Evolutionary conservation across 2,329 filamentous ascomycete species (phyloP).

Genomic region (Botrytis porri): DNA sequence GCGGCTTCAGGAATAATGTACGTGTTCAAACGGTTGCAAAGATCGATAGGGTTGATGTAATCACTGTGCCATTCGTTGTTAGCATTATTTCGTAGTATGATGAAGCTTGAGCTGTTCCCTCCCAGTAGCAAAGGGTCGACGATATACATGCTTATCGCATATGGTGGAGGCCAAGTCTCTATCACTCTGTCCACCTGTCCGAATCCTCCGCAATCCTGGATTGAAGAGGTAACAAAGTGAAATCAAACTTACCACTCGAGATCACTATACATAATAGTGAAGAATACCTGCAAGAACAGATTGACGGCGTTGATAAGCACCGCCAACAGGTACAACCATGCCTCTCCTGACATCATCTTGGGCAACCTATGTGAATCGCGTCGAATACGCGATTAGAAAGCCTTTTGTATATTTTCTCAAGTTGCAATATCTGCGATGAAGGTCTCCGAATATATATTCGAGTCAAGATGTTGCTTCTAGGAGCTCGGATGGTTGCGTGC

Average conservation of each 20-base stretch:
- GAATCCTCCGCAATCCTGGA: background rate
- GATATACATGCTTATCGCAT: conserved; percentile 6
- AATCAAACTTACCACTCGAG: conserved; percentile 79
- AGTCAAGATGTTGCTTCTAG: conserved; percentile 8
- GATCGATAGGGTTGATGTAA: conserved; percentile 99
- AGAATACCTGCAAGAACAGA: conserved; percentile 99
- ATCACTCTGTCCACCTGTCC: background rate
- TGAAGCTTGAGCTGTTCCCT: background rate
- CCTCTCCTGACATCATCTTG: conserved; percentile 86
- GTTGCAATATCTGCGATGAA: conserved; percentile 2
- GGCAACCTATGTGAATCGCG: conserved; percentile 23
- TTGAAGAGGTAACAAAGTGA: background rate
- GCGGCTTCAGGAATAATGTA: conserved; percentile 99
- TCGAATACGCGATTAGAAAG: conserved; percentile 14
- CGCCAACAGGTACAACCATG: conserved; percentile 95
- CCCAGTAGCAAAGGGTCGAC: background rate
- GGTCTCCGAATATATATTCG: background rate
- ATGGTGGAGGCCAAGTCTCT: background rate
- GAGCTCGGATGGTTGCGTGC: conserved; percentile 15
- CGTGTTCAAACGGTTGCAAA: conserved; percentile 99
- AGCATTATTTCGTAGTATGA: background rate
- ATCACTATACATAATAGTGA: conserved; percentile 99
- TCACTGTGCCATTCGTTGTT: conserved; percentile 58
- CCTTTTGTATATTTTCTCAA: background rate
- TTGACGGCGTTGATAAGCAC: conserved; percentile 99